Conservation (phyloP, 2,329 filamentous ascomycete genomes). For the Leptographium flavum region DNA sequence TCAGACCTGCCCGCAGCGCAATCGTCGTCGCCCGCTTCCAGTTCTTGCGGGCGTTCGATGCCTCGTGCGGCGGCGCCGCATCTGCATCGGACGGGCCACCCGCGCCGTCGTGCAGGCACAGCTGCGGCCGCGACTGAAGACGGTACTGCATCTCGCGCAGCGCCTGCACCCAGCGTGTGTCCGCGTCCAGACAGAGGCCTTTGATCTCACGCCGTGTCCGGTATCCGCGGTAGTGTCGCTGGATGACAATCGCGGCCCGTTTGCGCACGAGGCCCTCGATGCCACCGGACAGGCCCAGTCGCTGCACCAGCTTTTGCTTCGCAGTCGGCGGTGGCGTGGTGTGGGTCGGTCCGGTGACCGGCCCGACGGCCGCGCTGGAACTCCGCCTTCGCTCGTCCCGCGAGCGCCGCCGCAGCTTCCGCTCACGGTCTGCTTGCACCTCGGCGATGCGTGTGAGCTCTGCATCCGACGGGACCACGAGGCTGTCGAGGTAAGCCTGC, state of each 20-base stretch:
- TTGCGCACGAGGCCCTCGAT: conserved; percentile 13
- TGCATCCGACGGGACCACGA: conserved; percentile 29
- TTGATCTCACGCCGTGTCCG: conserved; percentile 54
- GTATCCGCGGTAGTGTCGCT: conserved; percentile 68
- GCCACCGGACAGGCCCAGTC: not conserved
- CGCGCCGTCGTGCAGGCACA: too few relatives aligned
- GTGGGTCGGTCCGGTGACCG: not conserved
- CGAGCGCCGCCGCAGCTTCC: conserved; percentile 26
- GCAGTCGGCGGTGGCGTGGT: not conserved
- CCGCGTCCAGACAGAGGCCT: conserved; percentile 55
- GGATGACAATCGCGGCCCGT: conserved; percentile 42
- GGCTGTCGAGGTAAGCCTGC: conserved; percentile 35
- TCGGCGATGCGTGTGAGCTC: conserved; percentile 33
- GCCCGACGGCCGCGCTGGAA: not conserved
- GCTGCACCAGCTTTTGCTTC: not conserved
- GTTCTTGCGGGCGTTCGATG: conserved; percentile 41
- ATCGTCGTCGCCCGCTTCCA: conserved; percentile 66
- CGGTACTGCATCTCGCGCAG: conserved; percentile 41
- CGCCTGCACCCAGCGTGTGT: conserved; percentile 57
- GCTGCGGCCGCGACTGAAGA: conserved; percentile 31
- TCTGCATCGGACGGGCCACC: conserved; percentile 2
- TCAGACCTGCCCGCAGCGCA: conserved; percentile 53
- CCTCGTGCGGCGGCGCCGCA: not conserved
- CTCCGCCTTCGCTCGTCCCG: conserved; percentile 13
- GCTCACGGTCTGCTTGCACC: conserved; percentile 32